Base-by-base conservation (phyloP, 2,329 filamentous ascomycete genomes). In the Talaromyces atroroseus region DNA sequence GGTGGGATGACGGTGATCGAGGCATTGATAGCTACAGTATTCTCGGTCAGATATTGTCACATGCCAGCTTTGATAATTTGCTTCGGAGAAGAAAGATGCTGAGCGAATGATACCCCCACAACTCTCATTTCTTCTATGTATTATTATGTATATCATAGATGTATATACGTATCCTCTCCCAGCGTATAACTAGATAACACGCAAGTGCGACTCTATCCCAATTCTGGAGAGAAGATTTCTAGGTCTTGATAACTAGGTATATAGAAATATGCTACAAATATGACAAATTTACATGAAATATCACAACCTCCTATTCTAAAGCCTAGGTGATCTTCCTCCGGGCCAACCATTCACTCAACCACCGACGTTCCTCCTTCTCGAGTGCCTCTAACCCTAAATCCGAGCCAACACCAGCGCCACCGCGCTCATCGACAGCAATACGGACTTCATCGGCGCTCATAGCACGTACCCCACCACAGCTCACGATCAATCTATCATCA, bases 341-440 rank as follows among this genome's bases (percentile, higher is more conserved):
- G 45, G 60, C 58, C 47, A 75, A 54, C 73, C 73, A 75, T 48
- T 50, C 62, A 36, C 63, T 62, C 62, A 75, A 64, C 71, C 74
- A 74, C 50, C 63, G 62, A 56, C 70, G 68, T 63, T 73, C 63
- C 29, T 62, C 60, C 32, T 54, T 56, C 58, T 72, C 71, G 2
- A 55, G 65, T 18, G 56, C 66, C 62, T 26, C 18, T 12, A 14
- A 10, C 26, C 23, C 52, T 58, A 62, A 1, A 55, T 64, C 20
- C 59, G 57, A 60, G 20, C 60, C 59, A 36, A 71, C 61, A 56
- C 70, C 71, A n/a, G 69, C 66, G 24, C 71, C 71, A 4, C 86
- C 89, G 14, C 88, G 79, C 61, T 90, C 88, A 57, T 83, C 79
- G 64, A 87, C 88, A 14, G 89, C 89, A 58, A 90, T 79, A 59